Base-by-base conservation (phyloP, 306 rosid genomes). In the Spatholobus suberectus region DNA sequence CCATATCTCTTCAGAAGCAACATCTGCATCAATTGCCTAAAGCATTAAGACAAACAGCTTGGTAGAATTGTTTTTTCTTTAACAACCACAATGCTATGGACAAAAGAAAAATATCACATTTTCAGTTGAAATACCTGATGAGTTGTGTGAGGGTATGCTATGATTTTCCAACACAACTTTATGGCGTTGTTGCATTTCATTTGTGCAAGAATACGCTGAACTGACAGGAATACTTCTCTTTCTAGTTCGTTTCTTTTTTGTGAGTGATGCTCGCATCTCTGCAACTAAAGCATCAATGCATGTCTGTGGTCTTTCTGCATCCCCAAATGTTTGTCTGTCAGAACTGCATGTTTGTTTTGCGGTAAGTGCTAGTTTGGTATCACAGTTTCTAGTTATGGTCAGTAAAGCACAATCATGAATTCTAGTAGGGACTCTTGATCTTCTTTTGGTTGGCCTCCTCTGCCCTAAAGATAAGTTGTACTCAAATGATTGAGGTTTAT, bases 221-320 rank as follows among this genome's bases (percentile, higher is more conserved):
- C 43, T 80, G 73, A 58, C 81, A 41, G 62, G 74, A 52, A 55
- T 41, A 35, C 47, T 89, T 78, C 75, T 91, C 90, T 83, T 93
- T 40, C 73, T 89, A 35, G 91, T 85, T 62, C 96, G 86, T 77
- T 89, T 93, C 90, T 87, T 96, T 89, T 81, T 93, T 78, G 88
- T 85, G 13, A 82, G 83, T 41, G 86, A 79, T 78, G 87, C 75
- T n/a, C 70, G 27, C 84, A 80, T 85, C 17, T 88, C 86, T 24
- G 85, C 89, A 57, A 40, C 86, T 77, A 93, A 87, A 72, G 86
- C 90, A 79, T 92, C 91, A 58, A 86, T 80, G 87, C 90, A 85
- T 46, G 88, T 79, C 13, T 76, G 81, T 62, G 87, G 84, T 66
- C 71, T 77, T 44, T 73, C 78, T 24, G 74, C 85, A 80, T 87